phyloP scores from a whole-genome alignment of 768 basidiomycete genomes.

The Naganishia antarctica region DNA sequence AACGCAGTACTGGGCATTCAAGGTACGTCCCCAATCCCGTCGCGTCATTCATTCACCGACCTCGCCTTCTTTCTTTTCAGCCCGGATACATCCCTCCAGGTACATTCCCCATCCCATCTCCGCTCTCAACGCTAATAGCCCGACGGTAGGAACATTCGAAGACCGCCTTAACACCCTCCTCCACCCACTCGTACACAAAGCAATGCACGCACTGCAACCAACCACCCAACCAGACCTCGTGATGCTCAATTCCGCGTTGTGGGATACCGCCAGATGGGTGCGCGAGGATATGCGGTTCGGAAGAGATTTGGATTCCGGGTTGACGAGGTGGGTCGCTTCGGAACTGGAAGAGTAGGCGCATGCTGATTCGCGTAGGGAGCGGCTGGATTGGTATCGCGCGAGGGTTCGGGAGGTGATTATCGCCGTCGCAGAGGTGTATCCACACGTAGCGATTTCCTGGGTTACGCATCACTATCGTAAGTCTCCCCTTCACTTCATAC shows the following conservation, averaged over 20 bases:
- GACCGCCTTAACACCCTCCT: constrained; percentile 27
- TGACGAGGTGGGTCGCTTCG: constrained; percentile 24
- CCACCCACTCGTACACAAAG: constrained; percentile 19
- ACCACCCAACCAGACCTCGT: constrained; percentile 26
- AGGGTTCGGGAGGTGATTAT: constrained; percentile 26
- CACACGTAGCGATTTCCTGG: constrained; percentile 28
- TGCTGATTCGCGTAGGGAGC: constrained; percentile 19
- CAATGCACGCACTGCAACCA: neutral
- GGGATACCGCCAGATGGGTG: constrained; percentile 34
- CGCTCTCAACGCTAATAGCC: neutral
- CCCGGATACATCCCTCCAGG: constrained; percentile 10
- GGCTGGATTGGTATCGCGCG: constrained; percentile 29
- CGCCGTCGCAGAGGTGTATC: constrained; percentile 22
- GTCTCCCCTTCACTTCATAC: neutral
- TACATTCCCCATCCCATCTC: neutral
- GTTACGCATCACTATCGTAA: constrained; percentile 33
- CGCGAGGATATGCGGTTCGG: constrained; percentile 29
- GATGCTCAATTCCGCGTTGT: constrained; percentile 29
- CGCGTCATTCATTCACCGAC: neutral
- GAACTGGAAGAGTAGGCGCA: neutral
- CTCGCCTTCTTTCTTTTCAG: neutral
- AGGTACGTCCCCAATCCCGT: no score
- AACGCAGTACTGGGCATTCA: constrained; percentile 22
- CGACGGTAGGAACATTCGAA: constrained; percentile 21
- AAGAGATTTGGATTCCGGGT: constrained; percentile 19